phyloP scores from a whole-genome alignment of 768 basidiomycete genomes.

The Mycena sanguinolenta region DNA sequence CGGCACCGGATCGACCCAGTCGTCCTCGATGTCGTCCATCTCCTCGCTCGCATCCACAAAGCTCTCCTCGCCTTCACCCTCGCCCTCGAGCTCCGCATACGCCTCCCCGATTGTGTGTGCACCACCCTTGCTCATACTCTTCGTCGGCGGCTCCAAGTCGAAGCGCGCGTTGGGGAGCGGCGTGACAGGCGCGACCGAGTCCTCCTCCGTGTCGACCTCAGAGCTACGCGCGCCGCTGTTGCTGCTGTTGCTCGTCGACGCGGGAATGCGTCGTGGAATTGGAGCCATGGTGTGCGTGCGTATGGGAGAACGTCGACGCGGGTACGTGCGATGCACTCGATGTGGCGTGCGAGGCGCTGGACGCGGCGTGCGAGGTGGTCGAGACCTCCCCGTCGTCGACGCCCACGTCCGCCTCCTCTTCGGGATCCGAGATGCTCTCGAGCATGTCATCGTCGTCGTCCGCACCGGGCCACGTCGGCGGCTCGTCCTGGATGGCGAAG shows the following conservation, averaged over 20 bases:
- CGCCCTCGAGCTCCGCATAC: neutral
- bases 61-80: neutral
- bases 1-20: constrained; percentile 79
- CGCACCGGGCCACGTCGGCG: constrained; percentile 29
- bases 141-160: neutral
- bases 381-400: constrained; percentile 38
- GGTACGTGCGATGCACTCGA: no score
- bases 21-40: constrained; percentile 49
- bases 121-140: neutral
- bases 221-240: constrained; percentile 52
- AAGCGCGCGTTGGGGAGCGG: neutral
- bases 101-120: neutral
- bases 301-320: constrained; percentile 19
- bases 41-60: neutral
- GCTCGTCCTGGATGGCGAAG: constrained; percentile 18
- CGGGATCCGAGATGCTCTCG: constrained; percentile 85
- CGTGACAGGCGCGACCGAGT: constrained; percentile 70
- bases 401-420: constrained; percentile 4
- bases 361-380: constrained; percentile 22
- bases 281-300: constrained; percentile 67
- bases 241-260: constrained; percentile 27
- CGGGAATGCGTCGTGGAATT: constrained; percentile 42
- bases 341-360: constrained; percentile 16
- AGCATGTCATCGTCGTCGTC: constrained; percentile 83
- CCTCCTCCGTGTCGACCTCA: constrained; percentile 79